These are phyloP conservation scores for Hortiboletus flavorubellus DNA, from an alignment of 768 basidiomycete genomes.

Conservation along the genomic window DNA sequence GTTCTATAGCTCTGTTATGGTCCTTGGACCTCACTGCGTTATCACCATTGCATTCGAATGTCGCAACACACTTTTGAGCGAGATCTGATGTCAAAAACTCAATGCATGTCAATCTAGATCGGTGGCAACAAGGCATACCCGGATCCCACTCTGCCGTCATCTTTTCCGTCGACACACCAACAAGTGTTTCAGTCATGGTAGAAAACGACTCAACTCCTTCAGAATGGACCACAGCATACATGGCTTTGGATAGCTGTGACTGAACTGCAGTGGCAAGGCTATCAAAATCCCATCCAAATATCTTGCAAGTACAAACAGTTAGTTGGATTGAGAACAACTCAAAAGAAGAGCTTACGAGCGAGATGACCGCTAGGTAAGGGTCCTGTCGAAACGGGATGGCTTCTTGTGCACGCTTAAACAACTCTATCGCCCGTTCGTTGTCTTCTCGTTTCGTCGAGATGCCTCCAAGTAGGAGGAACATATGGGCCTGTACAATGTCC, in stretches of 20 bases:
- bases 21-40: background rate
- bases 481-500: background rate
- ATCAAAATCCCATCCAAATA: slow-evolving; percentile 17
- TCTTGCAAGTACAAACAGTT: background rate
- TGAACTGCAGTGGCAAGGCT: background rate
- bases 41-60: background rate
- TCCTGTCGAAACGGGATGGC: background rate
- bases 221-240: background rate
- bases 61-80: background rate
- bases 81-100: too few species aligned
- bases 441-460: background rate
- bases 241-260: background rate
- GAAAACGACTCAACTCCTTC: background rate
- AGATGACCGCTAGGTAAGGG: background rate
- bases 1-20: background rate
- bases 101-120: too few species aligned
- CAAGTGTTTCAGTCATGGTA: background rate
- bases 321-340: background rate
- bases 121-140: too few species aligned
- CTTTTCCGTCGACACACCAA: background rate
- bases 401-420: too few species aligned
- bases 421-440: too few species aligned
- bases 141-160: background rate
- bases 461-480: background rate
- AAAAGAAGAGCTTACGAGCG: background rate